phyloP scores from a whole-genome alignment of 129 eudicot genomes.

The Pseudognaphalium luteoalbum region DNA sequence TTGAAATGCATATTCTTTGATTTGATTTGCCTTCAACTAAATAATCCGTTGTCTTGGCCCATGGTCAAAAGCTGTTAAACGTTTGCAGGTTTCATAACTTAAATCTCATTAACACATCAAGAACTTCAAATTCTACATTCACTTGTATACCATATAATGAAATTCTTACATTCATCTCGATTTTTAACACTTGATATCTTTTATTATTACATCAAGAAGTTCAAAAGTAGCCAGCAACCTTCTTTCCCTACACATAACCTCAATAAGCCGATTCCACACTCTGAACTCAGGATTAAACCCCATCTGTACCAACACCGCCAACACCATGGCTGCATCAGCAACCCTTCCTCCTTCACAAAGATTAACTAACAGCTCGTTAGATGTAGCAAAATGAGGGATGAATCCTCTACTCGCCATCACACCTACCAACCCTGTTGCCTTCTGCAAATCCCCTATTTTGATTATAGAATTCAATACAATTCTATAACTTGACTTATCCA shows the following conservation, averaged over 20 bases:
- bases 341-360: constrained; percentile 7
- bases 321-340: constrained; percentile 14
- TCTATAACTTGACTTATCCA: constrained; percentile 67
- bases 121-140: no score
- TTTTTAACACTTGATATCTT: not conserved
- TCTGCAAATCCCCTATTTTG: constrained; percentile 40
- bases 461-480: constrained; percentile 64
- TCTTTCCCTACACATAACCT: constrained; percentile 65
- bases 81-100: no score
- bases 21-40: no score
- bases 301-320: constrained; percentile 30
- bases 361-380: constrained; percentile 59
- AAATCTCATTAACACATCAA: no score
- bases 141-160: not conserved
- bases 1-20: no score
- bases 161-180: not conserved
- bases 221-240: constrained; percentile 66
- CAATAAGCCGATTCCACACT: constrained; percentile 63
- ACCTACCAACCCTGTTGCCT: constrained; percentile 1
- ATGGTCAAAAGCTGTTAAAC: no score
- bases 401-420: constrained; percentile 62
- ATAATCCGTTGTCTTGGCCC: no score
- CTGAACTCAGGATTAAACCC: constrained; percentile 70
- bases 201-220: constrained; percentile 50
- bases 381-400: constrained; percentile 81